These are phyloP conservation scores for Skeletonema potamos DNA, from an alignment of 108 stramenopile species.

Conservation along the genomic window DNA sequence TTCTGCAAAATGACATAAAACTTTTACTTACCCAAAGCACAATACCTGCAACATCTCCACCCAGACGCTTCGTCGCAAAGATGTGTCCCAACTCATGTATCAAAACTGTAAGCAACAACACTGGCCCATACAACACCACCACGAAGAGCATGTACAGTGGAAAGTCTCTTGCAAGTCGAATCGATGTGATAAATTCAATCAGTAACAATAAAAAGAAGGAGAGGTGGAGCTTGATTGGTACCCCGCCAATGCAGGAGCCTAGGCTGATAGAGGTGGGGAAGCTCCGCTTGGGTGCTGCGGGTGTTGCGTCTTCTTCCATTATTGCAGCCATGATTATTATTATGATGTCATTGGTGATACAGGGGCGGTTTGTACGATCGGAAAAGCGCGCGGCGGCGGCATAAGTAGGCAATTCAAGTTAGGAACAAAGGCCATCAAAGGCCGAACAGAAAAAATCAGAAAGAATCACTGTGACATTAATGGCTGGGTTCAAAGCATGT, in stretches of 20 bases:
- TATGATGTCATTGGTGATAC: too few relatives aligned
- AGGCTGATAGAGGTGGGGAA: constrained; percentile 9
- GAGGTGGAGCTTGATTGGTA: constrained; percentile 40
- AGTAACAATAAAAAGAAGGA: constrained; percentile 42
- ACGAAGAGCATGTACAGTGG: constrained; percentile 38
- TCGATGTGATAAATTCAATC: constrained; percentile 15
- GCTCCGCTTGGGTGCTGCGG: neutral
- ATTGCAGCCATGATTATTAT: too few relatives aligned
- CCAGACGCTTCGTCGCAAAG: constrained; percentile 32
- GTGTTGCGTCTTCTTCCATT: neutral
- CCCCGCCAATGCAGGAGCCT: constrained; percentile 34
- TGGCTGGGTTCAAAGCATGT: too few relatives aligned
- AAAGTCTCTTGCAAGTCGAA: constrained; percentile 10
- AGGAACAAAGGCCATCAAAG: too few relatives aligned
- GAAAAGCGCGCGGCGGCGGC: too few relatives aligned
- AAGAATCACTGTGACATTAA: too few relatives aligned
- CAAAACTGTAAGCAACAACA: constrained; percentile 36
- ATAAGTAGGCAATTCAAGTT: too few relatives aligned
- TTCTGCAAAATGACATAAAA: neutral
- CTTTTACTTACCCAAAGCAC: constrained; percentile 31
- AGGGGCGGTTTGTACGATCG: too few relatives aligned
- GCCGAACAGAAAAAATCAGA: too few relatives aligned
- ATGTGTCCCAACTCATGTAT: constrained; percentile 57
- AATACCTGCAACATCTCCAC: constrained; percentile 47
- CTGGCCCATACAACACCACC: constrained; percentile 38